phyloP scores from a whole-genome alignment of 176 grass and related monocot species.

The Cocos nucifera region DNA sequence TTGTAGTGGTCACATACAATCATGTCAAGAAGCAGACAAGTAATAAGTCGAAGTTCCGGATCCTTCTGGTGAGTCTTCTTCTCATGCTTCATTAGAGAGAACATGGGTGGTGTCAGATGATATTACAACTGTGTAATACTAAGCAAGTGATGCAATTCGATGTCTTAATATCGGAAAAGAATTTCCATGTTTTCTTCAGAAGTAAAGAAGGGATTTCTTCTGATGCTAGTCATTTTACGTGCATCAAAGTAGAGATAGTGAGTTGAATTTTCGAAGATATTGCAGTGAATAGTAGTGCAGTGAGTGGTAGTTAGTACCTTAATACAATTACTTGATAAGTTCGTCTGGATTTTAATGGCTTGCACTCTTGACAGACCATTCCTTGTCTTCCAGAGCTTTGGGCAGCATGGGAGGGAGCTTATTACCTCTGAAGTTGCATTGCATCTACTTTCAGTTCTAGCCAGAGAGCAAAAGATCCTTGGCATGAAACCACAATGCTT shows the following conservation, averaged over 20 bases:
- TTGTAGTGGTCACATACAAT: slow-evolving; percentile 77
- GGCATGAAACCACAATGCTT: slow-evolving; percentile 47
- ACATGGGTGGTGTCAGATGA: no score
- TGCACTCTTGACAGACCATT: slow-evolving; percentile 89
- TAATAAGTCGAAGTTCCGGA: slow-evolving; percentile 47
- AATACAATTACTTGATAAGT: slow-evolving; percentile 33
- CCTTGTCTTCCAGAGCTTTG: slow-evolving; percentile 99
- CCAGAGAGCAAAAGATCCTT: slow-evolving; percentile 48
- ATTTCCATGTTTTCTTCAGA: no score
- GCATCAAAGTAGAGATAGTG: no score
- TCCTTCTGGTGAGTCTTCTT: slow-evolving; percentile 86
- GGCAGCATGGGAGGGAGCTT: slow-evolving; percentile 95
- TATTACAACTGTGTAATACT: no score
- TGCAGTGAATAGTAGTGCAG: neutral
- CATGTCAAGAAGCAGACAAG: slow-evolving; percentile 25
- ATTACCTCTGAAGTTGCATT: slow-evolving; percentile 94
- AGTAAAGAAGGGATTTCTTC: no score
- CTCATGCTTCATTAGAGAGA: no score
- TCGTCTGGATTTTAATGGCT: slow-evolving; percentile 28
- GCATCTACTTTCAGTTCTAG: slow-evolving; percentile 64
- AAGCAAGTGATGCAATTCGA: no score
- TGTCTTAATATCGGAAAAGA: no score
- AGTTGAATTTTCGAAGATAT: no score
- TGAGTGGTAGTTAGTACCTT: slow-evolving; percentile 2
- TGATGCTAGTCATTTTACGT: no score